Conservation (phyloP, 2,329 filamentous ascomycete genomes). For the Gaeumannomyces sp. region DNA sequence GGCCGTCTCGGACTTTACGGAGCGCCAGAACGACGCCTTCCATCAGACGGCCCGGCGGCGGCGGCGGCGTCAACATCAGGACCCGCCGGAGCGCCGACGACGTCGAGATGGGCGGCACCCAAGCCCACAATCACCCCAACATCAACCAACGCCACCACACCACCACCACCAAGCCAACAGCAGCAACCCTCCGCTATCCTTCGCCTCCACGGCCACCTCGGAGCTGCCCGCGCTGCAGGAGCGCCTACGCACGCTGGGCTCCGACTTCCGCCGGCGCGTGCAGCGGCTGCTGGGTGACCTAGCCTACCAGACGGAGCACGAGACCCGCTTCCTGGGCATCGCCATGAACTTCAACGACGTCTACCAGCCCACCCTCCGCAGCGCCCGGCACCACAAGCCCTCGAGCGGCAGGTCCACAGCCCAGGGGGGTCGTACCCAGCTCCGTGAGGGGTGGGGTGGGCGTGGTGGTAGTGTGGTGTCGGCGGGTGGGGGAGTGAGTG, state of each 20-base stretch:
- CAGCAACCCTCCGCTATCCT: conserved; percentile 14
- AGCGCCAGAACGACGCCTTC: conserved; percentile 70
- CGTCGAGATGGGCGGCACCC: conserved; percentile 8
- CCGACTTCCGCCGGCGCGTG: conserved; percentile 70
- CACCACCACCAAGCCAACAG: conserved; percentile 17
- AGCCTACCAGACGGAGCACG: conserved; percentile 86
- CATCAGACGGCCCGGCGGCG: background rate
- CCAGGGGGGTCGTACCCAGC: background rate
- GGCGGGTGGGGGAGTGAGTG: background rate
- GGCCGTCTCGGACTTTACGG: conserved; percentile 89
- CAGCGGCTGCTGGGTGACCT: conserved; percentile 83
- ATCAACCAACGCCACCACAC: conserved; percentile 39
- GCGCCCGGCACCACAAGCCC: conserved; percentile 6
- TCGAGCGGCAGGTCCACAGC: conserved; percentile 8
- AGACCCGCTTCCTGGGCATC: conserved; percentile 91
- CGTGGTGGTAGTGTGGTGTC: background rate
- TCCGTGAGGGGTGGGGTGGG: conserved; percentile 3
- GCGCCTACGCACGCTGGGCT: conserved; percentile 64
- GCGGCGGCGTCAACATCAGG: conserved; percentile 6
- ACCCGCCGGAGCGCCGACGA: conserved; percentile 1
- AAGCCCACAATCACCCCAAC: conserved; percentile 28
- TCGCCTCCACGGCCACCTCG: conserved; percentile 53
- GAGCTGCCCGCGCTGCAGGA: conserved; percentile 70
- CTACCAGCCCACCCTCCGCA: conserved; percentile 58
- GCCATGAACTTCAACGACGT: conserved; percentile 99